Base-by-base conservation (phyloP, 805 yeast species). In the Yarrowia bubula region DNA sequence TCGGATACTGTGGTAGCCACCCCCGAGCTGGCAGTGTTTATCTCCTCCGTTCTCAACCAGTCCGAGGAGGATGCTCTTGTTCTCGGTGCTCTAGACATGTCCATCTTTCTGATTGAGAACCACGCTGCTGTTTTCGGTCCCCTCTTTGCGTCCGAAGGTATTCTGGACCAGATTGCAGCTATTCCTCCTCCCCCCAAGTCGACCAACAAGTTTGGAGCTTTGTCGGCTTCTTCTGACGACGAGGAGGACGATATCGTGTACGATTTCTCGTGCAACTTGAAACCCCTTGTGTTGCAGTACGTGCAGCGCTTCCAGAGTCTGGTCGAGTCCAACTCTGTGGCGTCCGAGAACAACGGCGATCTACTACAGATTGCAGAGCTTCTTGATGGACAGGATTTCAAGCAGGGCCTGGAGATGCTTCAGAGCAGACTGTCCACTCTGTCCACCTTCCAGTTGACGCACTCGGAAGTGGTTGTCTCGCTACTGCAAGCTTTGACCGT, bases 401-500 rank as follows among this genome's bases (percentile, higher is more conserved):
- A 22, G 22, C 51, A 37, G 32, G 61, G 62, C 13, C 65, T 67
- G 11, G 66, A 65, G 4, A 15, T 64, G 38, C 62, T 44, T 7
- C 44, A 47, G 13, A 18, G 22, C 3, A 15, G 35, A 4, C 39
- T 67, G 2, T 39, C 69, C 3, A 63, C 67, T 3, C 76, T 88
- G 5, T 89, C 96, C 0, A 86, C 92, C 66, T 90, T 86, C 75
- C 96, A 91, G 72, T 77, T 92, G 38, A 79, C 86, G 6, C 81
- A 88, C 1, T 88, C 92, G 1, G 92, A 92, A 0, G 73, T 89
- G 7, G 79, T 88, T 8, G 77, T 78, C 6, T 70, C 78, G 0
- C 72, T 88, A 33, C 75, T 48, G 71, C 72, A 28, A 57, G 67
- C 15, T 65, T 74, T 48, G 66, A 70, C 74, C 0, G 68, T 67